phyloP scores from a whole-genome alignment of 495 filamentous ascomycete species.

The Geopyxis carbonaria region DNA sequence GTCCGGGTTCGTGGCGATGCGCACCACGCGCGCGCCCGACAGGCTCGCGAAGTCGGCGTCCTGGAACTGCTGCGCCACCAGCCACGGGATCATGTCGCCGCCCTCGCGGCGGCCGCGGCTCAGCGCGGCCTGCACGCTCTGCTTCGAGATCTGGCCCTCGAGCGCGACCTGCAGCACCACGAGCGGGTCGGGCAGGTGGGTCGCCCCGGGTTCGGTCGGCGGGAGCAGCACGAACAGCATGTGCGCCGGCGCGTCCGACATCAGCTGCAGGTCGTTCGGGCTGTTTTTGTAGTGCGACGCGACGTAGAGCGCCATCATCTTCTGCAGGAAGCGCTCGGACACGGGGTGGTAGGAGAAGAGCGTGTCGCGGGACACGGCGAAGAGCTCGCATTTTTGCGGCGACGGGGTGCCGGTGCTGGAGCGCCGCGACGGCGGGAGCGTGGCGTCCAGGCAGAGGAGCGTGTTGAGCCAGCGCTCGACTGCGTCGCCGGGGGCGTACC shows the following conservation, averaged over 20 bases:
- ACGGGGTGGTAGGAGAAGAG: constrained; percentile 96
- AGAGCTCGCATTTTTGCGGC: constrained; percentile 72
- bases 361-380: constrained; percentile 90
- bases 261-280: constrained; percentile 90
- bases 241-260: constrained; percentile 94
- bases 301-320: constrained; percentile 97
- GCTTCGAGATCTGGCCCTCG: constrained; percentile 83
- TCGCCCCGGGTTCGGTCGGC: constrained; percentile 58
- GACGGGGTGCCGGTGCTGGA: constrained; percentile 71
- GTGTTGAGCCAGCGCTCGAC: constrained; percentile 96
- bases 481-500: constrained; percentile 76
- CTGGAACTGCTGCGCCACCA: constrained; percentile 96
- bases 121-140: constrained; percentile 77
- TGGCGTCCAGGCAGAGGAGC: constrained; percentile 84
- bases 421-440: constrained; percentile 57
- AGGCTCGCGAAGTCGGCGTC: constrained; percentile 91
- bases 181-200: constrained; percentile 75
- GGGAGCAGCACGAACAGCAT: constrained; percentile 91
- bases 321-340: constrained; percentile 89
- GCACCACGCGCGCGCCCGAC: constrained; percentile 79
- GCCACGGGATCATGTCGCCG: constrained; percentile 94
- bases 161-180: constrained; percentile 90
- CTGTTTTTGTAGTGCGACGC: constrained; percentile 98
- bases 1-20: constrained; percentile 93
- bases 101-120: constrained; percentile 78